Evolutionary conservation across 371 early-diverging fungal genomes (phyloP).

Genomic region (Mortierella sp.): DNA sequence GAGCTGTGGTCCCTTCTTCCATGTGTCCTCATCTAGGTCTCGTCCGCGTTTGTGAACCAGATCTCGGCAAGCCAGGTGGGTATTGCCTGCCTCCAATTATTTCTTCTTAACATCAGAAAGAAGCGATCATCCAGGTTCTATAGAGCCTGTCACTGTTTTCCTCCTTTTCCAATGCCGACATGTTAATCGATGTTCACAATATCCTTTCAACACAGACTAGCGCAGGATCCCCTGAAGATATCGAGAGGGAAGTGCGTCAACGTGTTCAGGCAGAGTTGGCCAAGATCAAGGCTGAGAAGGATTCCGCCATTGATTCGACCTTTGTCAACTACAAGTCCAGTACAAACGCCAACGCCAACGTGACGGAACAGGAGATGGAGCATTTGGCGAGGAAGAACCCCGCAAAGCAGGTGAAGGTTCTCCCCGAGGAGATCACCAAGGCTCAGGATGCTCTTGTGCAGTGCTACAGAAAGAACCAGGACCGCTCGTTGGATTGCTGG

Average conservation of each 20-base stretch:
- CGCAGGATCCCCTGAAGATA: slow-evolving; percentile 43
- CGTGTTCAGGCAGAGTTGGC: slow-evolving; percentile 53
- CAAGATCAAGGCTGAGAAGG: slow-evolving; percentile 43
- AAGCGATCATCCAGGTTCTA: too few relatives aligned
- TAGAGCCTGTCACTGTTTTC: too few relatives aligned
- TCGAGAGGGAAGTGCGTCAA: slow-evolving; percentile 54
- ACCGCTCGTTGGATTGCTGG: slow-evolving; percentile 66
- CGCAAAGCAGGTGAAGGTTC: slow-evolving; percentile 45
- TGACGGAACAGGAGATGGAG: slow-evolving; percentile 55
- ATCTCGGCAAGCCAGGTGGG: slow-evolving; percentile 39
- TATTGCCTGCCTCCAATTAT: not conserved
- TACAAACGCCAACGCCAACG: slow-evolving; percentile 50
- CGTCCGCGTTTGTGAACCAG: slow-evolving; percentile 50
- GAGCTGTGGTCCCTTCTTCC: not conserved
- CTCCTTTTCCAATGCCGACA: not conserved
- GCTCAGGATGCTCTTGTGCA: slow-evolving; percentile 61
- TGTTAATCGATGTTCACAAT: too few relatives aligned
- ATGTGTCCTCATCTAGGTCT: slow-evolving; percentile 26
- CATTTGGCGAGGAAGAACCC: slow-evolving; percentile 39
- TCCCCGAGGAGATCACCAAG: slow-evolving; percentile 53
- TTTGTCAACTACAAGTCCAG: slow-evolving; percentile 46
- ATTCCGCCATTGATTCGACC: slow-evolving; percentile 29
- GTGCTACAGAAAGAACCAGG: slow-evolving; percentile 61
- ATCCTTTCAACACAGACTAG: not conserved
- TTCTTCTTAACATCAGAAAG: not conserved